phyloP scores from a whole-genome alignment of 163 green algal genomes.

The Prototheca stagnorum region DNA sequence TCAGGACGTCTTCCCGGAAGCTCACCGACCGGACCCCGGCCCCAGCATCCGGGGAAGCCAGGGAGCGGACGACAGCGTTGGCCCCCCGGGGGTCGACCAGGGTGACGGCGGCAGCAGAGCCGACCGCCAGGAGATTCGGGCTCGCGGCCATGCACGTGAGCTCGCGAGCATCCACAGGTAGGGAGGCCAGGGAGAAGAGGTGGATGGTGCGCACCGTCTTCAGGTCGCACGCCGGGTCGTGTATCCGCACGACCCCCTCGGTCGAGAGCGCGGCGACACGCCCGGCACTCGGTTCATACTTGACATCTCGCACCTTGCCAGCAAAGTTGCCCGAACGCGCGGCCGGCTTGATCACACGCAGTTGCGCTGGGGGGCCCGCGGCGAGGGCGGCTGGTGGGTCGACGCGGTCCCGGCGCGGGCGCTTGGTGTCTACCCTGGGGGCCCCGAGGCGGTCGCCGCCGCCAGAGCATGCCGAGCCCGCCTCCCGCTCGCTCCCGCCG shows the following conservation, averaged over 20 bases:
- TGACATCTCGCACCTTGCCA: constrained; percentile 36
- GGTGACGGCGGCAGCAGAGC: constrained; percentile 20
- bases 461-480: too few species aligned
- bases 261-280: constrained; percentile 21
- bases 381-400: too few species aligned
- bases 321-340: neutral
- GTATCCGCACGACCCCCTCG: constrained; percentile 27
- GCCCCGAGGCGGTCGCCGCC: too few species aligned
- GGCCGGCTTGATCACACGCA: neutral
- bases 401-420: too few species aligned
- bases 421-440: too few species aligned
- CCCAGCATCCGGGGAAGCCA: constrained; percentile 4
- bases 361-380: too few species aligned
- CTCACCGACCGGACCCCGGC: constrained; percentile 28
- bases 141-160: constrained; percentile 30
- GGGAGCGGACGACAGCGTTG: neutral
- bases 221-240: constrained; percentile 17
- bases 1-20: constrained; percentile 23
- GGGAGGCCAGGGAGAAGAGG: too few species aligned
- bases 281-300: constrained; percentile 10
- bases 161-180: too few species aligned
- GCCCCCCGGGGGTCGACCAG: constrained; percentile 22
- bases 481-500: too few species aligned
- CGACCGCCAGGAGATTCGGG: constrained; percentile 21
- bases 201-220: neutral